A percentile compares a stretch with the other conserved stretches of the same genome.
These are phyloP conservation scores for Entonaema liquescens DNA, from an alignment of 495 filamentous ascomycete genomes.

Conservation along the genomic window DNA sequence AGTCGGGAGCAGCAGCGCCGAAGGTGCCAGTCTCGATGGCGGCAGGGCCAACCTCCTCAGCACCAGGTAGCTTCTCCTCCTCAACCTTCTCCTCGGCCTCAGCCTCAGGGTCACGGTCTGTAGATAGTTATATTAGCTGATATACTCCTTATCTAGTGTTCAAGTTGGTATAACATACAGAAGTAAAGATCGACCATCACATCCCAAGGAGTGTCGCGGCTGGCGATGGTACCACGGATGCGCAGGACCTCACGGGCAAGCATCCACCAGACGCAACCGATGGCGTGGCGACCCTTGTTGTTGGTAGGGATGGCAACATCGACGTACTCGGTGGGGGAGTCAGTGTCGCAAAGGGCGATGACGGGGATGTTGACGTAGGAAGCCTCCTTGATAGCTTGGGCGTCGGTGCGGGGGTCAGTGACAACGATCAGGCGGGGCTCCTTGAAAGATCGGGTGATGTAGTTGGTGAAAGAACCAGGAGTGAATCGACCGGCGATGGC, in stretches of 20 bases:
- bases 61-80: constrained; percentile 74
- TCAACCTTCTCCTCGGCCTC: constrained; percentile 92
- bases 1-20: constrained; percentile 65
- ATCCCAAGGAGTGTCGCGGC: constrained; percentile 95
- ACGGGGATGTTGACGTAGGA: constrained; percentile 99
- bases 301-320: constrained; percentile 99
- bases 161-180: constrained; percentile 59
- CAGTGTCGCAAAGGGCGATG: constrained; percentile 97
- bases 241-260: constrained; percentile 98
- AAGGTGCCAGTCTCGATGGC: constrained; percentile 82
- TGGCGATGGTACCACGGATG: constrained; percentile 93
- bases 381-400: constrained; percentile 99
- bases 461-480: constrained; percentile 99
- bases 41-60: constrained; percentile 83
- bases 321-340: constrained; percentile 99
- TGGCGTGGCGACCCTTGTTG: constrained; percentile 99
- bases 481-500: constrained; percentile 99
- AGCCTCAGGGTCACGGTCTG: constrained; percentile 96
- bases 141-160: background rate
- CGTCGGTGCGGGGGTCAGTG: constrained; percentile 98
- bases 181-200: constrained; percentile 99
- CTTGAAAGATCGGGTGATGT: constrained; percentile 99
- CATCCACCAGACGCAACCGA: constrained; percentile 99
- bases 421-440: constrained; percentile 99
- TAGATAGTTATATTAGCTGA: constrained; percentile 35